Conservation (phyloP, 345 rosid genomes). For the Balakata baccata region DNA sequence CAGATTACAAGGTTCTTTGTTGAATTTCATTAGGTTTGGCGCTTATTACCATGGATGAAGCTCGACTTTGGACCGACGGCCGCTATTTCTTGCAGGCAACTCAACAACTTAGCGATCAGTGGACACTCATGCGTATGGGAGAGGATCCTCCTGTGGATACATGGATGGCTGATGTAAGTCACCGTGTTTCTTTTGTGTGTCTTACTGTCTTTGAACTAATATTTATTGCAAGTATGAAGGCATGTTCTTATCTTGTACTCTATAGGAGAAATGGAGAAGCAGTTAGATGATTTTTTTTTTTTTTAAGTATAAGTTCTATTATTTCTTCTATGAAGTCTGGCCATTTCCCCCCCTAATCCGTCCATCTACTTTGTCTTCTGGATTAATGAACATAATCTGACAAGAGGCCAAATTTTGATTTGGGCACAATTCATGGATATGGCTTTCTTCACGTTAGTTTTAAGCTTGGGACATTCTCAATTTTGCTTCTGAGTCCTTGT, state of each 20-base stretch:
- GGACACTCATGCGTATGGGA: slow-evolving; percentile 91
- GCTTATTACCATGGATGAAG: slow-evolving; percentile 66
- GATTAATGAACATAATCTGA: background rate
- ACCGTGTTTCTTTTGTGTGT: background rate
- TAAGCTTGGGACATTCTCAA: background rate
- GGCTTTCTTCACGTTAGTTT: background rate
- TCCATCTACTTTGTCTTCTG: background rate
- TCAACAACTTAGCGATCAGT: slow-evolving; percentile 69
- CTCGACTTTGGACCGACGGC: slow-evolving; percentile 90
- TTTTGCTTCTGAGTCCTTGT: background rate
- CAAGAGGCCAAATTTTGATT: background rate
- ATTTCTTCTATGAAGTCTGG: background rate
- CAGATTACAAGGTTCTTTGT: background rate
- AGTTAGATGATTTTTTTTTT: background rate
- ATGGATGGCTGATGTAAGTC: slow-evolving; percentile 83
- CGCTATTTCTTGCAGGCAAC: slow-evolving; percentile 88
- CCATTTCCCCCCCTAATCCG: background rate
- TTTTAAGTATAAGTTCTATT: background rate
- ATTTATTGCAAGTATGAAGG: background rate
- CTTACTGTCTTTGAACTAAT: background rate
- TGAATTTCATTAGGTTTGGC: slow-evolving; percentile 66
- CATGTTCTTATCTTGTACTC: background rate
- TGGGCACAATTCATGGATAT: background rate
- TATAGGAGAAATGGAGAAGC: background rate
- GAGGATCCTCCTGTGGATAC: slow-evolving; percentile 79